Conservation (phyloP, 2,329 filamentous ascomycete species). For the Eutypella sp. region DNA sequence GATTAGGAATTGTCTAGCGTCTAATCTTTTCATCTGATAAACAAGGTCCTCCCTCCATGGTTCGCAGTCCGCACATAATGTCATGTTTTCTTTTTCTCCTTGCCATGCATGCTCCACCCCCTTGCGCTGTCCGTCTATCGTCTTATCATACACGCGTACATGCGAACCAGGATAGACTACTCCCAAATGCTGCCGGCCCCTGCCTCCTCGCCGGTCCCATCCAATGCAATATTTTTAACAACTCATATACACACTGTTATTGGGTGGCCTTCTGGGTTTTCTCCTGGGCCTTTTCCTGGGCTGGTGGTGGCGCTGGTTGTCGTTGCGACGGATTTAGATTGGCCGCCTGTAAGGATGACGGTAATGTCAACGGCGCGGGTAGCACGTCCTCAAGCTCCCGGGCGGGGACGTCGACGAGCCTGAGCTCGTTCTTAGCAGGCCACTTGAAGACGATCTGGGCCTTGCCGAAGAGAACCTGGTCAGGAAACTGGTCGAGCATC, state of each 20-base stretch:
- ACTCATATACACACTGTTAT: constrained; percentile 4
- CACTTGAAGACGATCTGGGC: constrained; percentile 39
- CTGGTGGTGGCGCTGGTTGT: constrained; percentile 1
- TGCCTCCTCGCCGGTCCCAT: no score
- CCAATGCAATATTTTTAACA: background rate
- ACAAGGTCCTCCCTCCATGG: background rate
- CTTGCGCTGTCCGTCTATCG: no score
- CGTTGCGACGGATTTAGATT: no score
- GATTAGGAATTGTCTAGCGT: constrained; percentile 17
- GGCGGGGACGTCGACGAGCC: constrained; percentile 36
- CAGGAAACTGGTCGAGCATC: constrained; percentile 45
- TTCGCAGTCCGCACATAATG: no score
- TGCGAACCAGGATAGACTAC: background rate
- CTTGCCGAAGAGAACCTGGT: constrained; percentile 32
- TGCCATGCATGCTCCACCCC: no score
- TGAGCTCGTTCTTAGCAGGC: constrained; percentile 32
- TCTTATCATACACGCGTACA: background rate
- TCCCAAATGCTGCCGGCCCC: background rate
- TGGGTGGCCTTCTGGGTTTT: no score
- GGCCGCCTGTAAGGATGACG: no score
- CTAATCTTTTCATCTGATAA: constrained; percentile 1
- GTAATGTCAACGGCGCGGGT: constrained; percentile 10
- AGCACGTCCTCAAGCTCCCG: constrained; percentile 32
- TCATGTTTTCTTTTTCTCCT: no score
- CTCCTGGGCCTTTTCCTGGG: background rate